These are phyloP conservation scores for Barnettozyma pratensis DNA, from an alignment of 805 yeast genomes.

Conservation along the genomic window DNA sequence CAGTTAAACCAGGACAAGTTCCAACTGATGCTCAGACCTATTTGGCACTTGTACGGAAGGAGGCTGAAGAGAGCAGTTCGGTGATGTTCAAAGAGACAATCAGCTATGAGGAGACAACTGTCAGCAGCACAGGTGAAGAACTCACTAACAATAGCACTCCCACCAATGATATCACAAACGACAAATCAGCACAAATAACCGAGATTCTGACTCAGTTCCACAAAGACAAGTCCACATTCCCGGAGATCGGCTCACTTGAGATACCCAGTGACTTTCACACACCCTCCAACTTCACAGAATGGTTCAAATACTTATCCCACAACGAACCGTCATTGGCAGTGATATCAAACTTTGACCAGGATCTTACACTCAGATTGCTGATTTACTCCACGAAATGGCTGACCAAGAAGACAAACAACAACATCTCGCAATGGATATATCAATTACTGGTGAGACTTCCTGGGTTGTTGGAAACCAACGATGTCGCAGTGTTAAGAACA, in stretches of 20 bases:
- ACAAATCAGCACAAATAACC: neutral
- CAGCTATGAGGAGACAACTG: constrained; percentile 3
- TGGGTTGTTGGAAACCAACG: constrained; percentile 14
- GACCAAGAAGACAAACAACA: constrained; percentile 10
- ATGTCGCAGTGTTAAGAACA: constrained; percentile 17
- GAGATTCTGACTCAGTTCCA: constrained; percentile 4
- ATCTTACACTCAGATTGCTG: constrained; percentile 15
- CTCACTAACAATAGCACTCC: constrained; percentile 3
- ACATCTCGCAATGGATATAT: constrained; percentile 17
- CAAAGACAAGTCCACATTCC: constrained; percentile 8
- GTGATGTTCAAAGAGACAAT: constrained; percentile 7
- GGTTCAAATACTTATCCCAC: constrained; percentile 18
- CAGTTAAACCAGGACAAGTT: constrained; percentile 12
- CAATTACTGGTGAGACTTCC: constrained; percentile 14
- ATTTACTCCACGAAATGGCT: constrained; percentile 22
- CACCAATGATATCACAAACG: neutral
- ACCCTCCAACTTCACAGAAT: constrained; percentile 16
- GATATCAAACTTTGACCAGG: constrained; percentile 18
- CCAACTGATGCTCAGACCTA: constrained; percentile 24
- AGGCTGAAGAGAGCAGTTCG: constrained; percentile 14
- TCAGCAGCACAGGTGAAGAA: constrained; percentile 9
- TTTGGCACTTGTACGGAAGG: constrained; percentile 22
- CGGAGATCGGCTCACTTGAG: constrained; percentile 2
- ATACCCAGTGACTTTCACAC: constrained; percentile 4
- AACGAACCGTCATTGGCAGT: constrained; percentile 13